Evolutionary conservation across 768 basidiomycete genomes (phyloP), one percentile per base, ranked within the genome.

Genomic region (Ramaria sp.): DNA sequence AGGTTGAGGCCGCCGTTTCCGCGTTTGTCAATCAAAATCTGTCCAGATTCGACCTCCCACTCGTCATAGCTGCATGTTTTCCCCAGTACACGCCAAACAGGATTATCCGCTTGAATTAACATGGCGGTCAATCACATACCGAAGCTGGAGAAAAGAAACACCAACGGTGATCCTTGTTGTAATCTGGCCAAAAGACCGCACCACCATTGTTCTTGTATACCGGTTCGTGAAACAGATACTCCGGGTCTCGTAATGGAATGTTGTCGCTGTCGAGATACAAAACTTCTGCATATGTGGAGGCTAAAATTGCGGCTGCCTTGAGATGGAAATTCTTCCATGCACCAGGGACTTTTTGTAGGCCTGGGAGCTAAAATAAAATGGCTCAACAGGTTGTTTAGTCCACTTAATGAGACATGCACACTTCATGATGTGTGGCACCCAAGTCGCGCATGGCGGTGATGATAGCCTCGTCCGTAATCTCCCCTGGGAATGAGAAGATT

Each of bases 241-340:
- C 56, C 2, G 71, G 71, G 42, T 71, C 67, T 0, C 64, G 60
- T 1, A 71, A 57, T 2, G 68, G 67, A 5, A 69, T 59, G 52
- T 71, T 72, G 60, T 73, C 72, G 42, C 61, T 65, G 54, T 73
- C 71, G 37, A 73, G 62, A 58, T 70, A 73, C 7, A 73, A 60
- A 3, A 71, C 60, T 52, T 71, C 68, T 3, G 63, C 53, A 56
- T 72, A 73, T 4, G 60, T 63, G 8, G 62, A 64, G 24, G 64
- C 57, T 12, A 66, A 57, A 43, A 71, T 66, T 5, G 70, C 62
- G 0, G 68, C 58, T 3, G 64, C 67, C 56, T 71, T 71, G 58
- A 71, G 61, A 24, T 63, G 64, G 48, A 68, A 68, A 54, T 67
- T 68, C 59, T 67, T 66, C 62, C 61, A 62, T 28, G 54, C 50